These are phyloP conservation scores for Taiozyma onychis DNA, from an alignment of 1,139 yeast genomes.

Conservation along the genomic window DNA sequence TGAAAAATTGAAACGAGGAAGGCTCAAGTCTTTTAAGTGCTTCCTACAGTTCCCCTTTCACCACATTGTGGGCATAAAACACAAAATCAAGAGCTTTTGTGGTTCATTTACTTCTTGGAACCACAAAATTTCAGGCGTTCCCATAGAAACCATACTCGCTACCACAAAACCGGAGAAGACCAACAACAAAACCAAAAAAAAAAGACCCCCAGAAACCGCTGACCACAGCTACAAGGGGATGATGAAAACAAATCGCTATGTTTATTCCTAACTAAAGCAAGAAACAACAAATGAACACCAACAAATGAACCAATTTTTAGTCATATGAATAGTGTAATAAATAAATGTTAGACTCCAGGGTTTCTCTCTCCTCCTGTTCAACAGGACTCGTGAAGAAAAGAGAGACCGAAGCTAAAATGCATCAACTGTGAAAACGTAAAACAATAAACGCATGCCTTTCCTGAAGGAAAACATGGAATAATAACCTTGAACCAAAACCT, in stretches of 20 bases:
- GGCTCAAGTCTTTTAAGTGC: not conserved
- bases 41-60: not conserved
- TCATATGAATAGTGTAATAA: not conserved
- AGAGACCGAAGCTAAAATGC: not conserved
- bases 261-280: not conserved
- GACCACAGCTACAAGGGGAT: not conserved
- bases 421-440: not conserved
- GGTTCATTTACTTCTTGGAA: not conserved
- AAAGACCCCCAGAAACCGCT: not conserved
- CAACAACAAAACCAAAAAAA: not conserved
- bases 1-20: not conserved
- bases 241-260: not conserved
- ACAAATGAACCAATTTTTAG: not conserved
- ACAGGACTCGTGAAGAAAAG: not conserved
- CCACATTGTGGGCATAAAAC: not conserved
- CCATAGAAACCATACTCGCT: not conserved
- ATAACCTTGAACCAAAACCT: not conserved
- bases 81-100: not conserved
- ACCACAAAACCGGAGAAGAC: not conserved
- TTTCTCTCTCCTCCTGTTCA: not conserved
- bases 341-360: not conserved
- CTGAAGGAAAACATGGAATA: not conserved
- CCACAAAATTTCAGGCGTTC: not conserved
- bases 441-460: not conserved
- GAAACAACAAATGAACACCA: not conserved